Conservation (phyloP, 495 filamentous ascomycete species). For the Ascobolus immersus region DNA sequence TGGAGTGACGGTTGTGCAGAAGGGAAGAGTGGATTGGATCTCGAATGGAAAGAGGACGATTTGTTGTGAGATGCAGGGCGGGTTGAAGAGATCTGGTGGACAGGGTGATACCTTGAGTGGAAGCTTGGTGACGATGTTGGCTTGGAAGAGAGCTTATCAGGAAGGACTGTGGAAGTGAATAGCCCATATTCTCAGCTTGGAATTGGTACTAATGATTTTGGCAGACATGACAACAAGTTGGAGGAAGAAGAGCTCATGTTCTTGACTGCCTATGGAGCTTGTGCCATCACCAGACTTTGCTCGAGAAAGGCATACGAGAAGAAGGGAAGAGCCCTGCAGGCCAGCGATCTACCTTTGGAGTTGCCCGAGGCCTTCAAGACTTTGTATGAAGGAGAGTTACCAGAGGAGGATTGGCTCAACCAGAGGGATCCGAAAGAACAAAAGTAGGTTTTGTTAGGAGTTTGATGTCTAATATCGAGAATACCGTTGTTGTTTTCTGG, state of each 20-base stretch:
- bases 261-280: slow-evolving; percentile 65
- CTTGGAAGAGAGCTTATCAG: slow-evolving; percentile 64
- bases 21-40: slow-evolving; percentile 65
- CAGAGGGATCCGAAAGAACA: no score
- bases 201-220: not conserved
- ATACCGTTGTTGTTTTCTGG: no score
- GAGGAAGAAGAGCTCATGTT: slow-evolving; percentile 39
- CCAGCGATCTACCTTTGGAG: slow-evolving; percentile 79
- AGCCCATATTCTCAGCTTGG: not conserved
- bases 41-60: slow-evolving; percentile 49
- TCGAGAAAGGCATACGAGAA: slow-evolving; percentile 69
- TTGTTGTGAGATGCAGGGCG: slow-evolving; percentile 49
- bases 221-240: slow-evolving; percentile 27
- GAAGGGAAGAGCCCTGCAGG: slow-evolving; percentile 73
- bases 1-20: slow-evolving; percentile 75
- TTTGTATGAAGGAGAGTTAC: slow-evolving; percentile 38
- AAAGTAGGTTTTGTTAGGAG: no score
- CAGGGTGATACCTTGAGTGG: slow-evolving; percentile 94
- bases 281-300: slow-evolving; percentile 60
- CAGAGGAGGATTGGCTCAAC: no score
- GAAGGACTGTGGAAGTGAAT: slow-evolving; percentile 52
- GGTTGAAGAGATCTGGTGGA: slow-evolving; percentile 71
- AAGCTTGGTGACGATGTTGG: slow-evolving; percentile 61
- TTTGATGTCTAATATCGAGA: no score
- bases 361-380: slow-evolving; percentile 61